phyloP scores from a whole-genome alignment of 2,329 filamentous ascomycete species.

The Microcyclosporella mali region DNA sequence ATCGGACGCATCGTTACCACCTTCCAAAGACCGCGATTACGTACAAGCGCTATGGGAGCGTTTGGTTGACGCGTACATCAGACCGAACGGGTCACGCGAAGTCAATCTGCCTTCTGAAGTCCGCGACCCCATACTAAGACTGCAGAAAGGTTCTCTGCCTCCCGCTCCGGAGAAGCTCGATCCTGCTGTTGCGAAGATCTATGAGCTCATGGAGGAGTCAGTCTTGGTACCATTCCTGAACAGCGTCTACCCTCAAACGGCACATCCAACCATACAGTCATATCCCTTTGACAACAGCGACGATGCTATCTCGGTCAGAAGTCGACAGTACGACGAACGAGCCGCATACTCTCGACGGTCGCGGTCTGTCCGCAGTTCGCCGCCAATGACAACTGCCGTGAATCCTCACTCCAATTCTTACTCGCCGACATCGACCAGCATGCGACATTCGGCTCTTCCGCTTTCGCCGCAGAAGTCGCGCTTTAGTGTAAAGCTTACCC shows the following conservation, averaged over 20 bases:
- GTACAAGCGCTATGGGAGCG: slow-evolving; percentile 79
- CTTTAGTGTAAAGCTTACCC: slow-evolving; percentile 30
- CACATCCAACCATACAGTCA: slow-evolving; percentile 37
- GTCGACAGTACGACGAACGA: slow-evolving; percentile 37
- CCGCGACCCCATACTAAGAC: slow-evolving; percentile 68
- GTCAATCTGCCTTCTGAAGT: slow-evolving; percentile 86
- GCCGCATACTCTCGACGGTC: slow-evolving; percentile 16
- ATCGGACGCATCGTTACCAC: slow-evolving; percentile 39
- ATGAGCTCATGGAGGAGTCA: slow-evolving; percentile 96
- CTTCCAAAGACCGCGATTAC: slow-evolving; percentile 57
- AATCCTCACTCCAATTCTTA: slow-evolving; percentile 26
- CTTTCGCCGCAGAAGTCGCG: slow-evolving; percentile 28
- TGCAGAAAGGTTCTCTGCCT: slow-evolving; percentile 55
- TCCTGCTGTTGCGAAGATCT: slow-evolving; percentile 77
- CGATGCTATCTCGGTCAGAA: slow-evolving; percentile 23
- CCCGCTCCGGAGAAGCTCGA: slow-evolving; percentile 70
- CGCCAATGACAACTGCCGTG: slow-evolving; percentile 26
- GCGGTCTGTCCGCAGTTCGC: slow-evolving; percentile 26
- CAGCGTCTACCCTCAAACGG: slow-evolving; percentile 47
- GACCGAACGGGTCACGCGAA: slow-evolving; percentile 75
- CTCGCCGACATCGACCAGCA: slow-evolving; percentile 11
- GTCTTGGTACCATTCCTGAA: slow-evolving; percentile 90
- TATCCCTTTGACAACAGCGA: slow-evolving; percentile 39
- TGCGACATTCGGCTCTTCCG: slow-evolving; percentile 31
- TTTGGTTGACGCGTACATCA: slow-evolving; percentile 82